Evolutionary conservation across 495 filamentous ascomycete species (phyloP), one percentile per base, ranked within the genome.

Genomic region (Achaetomiella virescens): DNA sequence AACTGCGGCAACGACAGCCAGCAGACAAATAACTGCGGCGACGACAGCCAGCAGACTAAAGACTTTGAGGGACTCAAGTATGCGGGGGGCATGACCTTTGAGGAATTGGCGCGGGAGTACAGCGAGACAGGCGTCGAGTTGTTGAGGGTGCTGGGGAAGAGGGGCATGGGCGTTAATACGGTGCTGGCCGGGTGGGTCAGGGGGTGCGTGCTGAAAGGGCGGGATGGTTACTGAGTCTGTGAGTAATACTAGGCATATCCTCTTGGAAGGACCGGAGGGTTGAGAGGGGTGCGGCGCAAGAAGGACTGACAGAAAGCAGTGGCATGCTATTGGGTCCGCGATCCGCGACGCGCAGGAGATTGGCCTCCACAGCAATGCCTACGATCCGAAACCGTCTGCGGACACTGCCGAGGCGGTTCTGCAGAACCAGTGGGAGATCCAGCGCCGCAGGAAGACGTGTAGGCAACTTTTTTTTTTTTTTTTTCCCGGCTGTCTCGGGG

Each of bases 341-440:
- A 84, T 84, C 47, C 68, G 81, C 38, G 83, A 86, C 65, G 83
- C 78, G 8, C 81, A 84, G 63, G 82, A 84, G 57, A 80, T 86
- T 48, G 83, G 81, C 22, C 60, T 86, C 37, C 81, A 84, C 58
- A 74, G 75, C 24, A 74, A 81, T 49, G 62, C 67, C 38, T 62
- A 72, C 20, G 69, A 76, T 52, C 70, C 72, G 17, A 67, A 71
- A 48, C 67, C 72, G 40, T 61, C 49, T 15, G 48, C 60, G 53
- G 66, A 74, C 25, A 68, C 70, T 54, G 66, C 67, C n/a, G 75
- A 77, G 48, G 69, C 70, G 2, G 65, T 69, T 7, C 60, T 80
- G 10, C 72, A 76, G 44, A 79, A 75, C 58, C 70, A 80, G 55
- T 83, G 80, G 80, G 63, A 71, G 41, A 70, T 78, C 12, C 72